These are phyloP conservation scores for Lasiodiplodia sp. DNA, from an alignment of 2,329 filamentous ascomycete species.

Conservation along the genomic window DNA sequence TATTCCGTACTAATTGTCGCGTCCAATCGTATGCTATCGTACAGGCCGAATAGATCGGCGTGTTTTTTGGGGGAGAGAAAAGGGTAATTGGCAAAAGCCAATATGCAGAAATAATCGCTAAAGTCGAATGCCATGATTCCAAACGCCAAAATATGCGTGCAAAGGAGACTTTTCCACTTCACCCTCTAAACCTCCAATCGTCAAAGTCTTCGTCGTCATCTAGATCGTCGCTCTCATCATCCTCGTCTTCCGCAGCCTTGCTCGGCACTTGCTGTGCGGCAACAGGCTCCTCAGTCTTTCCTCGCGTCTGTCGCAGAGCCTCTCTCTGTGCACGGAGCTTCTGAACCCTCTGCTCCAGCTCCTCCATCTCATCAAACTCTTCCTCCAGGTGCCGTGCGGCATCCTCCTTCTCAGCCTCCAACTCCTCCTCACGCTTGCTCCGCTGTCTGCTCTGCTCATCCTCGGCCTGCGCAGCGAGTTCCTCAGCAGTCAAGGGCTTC, in stretches of 20 bases:
- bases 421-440: constrained; percentile 51
- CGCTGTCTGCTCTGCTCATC: constrained; percentile 53
- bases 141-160: constrained; percentile 8
- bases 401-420: constrained; percentile 58
- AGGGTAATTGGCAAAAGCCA: constrained; percentile 13
- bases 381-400: constrained; percentile 54
- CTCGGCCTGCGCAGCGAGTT: constrained; percentile 54
- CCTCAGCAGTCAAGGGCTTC: constrained; percentile 55
- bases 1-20: not conserved
- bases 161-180: constrained; percentile 28
- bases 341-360: constrained; percentile 54
- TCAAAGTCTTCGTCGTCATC: constrained; percentile 41
- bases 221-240: constrained; percentile 45
- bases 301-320: constrained; percentile 44
- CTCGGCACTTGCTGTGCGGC: constrained; percentile 29
- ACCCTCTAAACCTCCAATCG: constrained; percentile 47
- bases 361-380: constrained; percentile 60
- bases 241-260: constrained; percentile 33
- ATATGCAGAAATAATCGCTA: constrained; percentile 15
- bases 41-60: not conserved
- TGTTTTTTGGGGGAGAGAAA: not conserved
- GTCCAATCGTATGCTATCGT: not conserved
- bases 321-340: constrained; percentile 56
- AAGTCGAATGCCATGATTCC: constrained; percentile 10
- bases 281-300: constrained; percentile 24